These are phyloP conservation scores for Xylaria sp. DNA, from an alignment of 2,329 filamentous ascomycete genomes.

Conservation along the genomic window DNA sequence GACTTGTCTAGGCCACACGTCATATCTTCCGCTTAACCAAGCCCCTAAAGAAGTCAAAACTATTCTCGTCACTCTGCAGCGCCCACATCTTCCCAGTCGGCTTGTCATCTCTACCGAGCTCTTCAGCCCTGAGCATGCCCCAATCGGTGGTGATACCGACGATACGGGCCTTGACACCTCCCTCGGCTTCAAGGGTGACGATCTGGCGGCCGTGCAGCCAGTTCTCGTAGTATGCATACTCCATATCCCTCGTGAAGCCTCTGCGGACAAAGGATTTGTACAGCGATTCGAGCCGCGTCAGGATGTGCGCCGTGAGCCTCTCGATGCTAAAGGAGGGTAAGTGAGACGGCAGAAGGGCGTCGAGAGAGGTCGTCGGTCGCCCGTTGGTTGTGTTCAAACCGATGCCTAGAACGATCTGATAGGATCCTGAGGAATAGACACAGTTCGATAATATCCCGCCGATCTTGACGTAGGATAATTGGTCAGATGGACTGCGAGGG, in stretches of 20 bases:
- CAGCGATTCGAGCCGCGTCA: constrained; percentile 80
- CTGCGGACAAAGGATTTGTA: constrained; percentile 79
- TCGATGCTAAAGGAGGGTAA: constrained; percentile 75
- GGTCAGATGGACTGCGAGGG: constrained; percentile 60
- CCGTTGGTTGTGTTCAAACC: constrained; percentile 88
- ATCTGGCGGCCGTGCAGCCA: constrained; percentile 86
- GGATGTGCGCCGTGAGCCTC: constrained; percentile 81
- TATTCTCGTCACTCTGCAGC: constrained; percentile 96
- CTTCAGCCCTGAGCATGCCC: constrained; percentile 86
- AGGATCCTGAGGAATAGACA: constrained; percentile 78
- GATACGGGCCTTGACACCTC: constrained; percentile 78
- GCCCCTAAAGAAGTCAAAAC: constrained; percentile 96
- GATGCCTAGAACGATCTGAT: constrained; percentile 86
- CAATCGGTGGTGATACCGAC: constrained; percentile 92
- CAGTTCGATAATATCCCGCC: constrained; percentile 94
- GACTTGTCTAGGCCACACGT: background rate
- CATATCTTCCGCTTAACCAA: constrained; percentile 80
- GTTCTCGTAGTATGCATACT: constrained; percentile 79
- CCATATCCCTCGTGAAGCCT: constrained; percentile 80
- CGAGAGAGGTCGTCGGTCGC: constrained; percentile 87
- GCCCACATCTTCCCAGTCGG: constrained; percentile 82
- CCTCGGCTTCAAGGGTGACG: constrained; percentile 82
- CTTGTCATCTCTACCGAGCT: constrained; percentile 78
- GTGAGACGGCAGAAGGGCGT: constrained; percentile 70
- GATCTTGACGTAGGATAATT: constrained; percentile 80